Evolutionary conservation across 2,329 filamentous ascomycete genomes (phyloP).

Genomic region (Coleophoma eucalyptorum): DNA sequence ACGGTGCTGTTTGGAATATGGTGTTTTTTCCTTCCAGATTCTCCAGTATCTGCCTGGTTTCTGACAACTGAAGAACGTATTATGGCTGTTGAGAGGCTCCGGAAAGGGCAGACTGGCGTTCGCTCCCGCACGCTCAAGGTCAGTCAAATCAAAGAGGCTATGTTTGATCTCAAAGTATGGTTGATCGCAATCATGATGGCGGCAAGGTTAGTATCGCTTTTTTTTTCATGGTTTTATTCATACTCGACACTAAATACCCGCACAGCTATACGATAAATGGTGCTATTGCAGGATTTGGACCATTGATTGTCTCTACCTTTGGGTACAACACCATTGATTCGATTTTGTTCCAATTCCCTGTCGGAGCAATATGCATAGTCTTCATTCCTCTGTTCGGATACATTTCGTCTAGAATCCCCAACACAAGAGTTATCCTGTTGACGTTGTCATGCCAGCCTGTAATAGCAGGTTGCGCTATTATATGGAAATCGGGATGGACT

Average conservation of each 20-base stretch:
- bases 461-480: conserved; percentile 66
- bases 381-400: conserved; percentile 61
- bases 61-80: conserved; percentile 34
- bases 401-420: conserved; percentile 51
- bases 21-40: conserved; percentile 43
- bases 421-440: conserved; percentile 62
- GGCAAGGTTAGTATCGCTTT: conserved; percentile 67
- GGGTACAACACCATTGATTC: conserved; percentile 57
- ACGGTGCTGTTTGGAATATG: conserved; percentile 24
- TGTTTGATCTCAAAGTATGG: conserved; percentile 29
- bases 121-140: conserved; percentile 21
- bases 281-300: conserved; percentile 64
- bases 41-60: conserved; percentile 38
- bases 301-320: conserved; percentile 66
- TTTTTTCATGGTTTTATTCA: conserved; percentile 39
- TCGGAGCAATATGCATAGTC: conserved; percentile 61
- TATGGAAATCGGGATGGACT: conserved; percentile 56
- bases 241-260: conserved; percentile 53
- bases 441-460: conserved; percentile 64
- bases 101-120: conserved; percentile 3
- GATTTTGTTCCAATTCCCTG: conserved; percentile 69
- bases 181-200: conserved; percentile 49
- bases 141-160: conserved; percentile 31
- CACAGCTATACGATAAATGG: conserved; percentile 54
- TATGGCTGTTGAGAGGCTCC: conserved; percentile 13